Evolutionary conservation across 305 asterid species (phyloP), one percentile per base, ranked within the genome.

Genomic region (Euphrasia arctica): DNA sequence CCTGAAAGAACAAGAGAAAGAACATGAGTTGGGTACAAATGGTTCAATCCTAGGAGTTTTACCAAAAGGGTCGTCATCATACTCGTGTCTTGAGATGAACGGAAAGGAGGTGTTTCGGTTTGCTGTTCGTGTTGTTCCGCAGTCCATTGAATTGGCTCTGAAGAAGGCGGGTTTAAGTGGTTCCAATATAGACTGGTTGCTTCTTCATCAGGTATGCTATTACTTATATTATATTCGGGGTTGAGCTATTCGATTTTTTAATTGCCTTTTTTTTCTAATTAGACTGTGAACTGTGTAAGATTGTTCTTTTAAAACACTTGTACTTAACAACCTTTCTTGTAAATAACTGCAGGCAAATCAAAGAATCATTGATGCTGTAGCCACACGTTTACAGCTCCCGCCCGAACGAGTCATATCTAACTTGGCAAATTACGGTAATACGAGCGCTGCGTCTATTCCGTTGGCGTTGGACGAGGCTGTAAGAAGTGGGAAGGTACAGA

Each of bases 381-480:
- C 96, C 13, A 72, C 92, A 1, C 95, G 95, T 41, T 70, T 90
- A 59, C 82, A 79, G 2, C 64, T 93, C 51, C 88, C 96, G 36
- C 59, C 85, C 0, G 96, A 90, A 54, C 85, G 86, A 4, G 99
- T 90, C 14, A 82, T 93, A 73, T 90, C 96, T 1, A 93, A 93
- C 78, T 65, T 93, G 83, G 87, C 88, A 42, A 86, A 90, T 64
- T 90, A 90, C 28, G 97, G 96, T 0, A 90, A 90, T 41, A 90
- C 96, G 13, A 88, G 97, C 48, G 99, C 97, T 9, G 96, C 99
- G 3, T 86, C 96, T 28, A 93, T 93, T 51, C 97, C 97, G 2
- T 64, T 93, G 86, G 97, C 99, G 5, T 65, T 93, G 81, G 97
- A 93, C 27, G 99, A 90, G 61, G 96, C 99, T 0, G 96, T 90